A percentile compares a stretch with the other conserved stretches of the same genome.
Evolutionary conservation across 768 basidiomycete species (phyloP).

Genomic region (Rhizopogon vinicolor): DNA sequence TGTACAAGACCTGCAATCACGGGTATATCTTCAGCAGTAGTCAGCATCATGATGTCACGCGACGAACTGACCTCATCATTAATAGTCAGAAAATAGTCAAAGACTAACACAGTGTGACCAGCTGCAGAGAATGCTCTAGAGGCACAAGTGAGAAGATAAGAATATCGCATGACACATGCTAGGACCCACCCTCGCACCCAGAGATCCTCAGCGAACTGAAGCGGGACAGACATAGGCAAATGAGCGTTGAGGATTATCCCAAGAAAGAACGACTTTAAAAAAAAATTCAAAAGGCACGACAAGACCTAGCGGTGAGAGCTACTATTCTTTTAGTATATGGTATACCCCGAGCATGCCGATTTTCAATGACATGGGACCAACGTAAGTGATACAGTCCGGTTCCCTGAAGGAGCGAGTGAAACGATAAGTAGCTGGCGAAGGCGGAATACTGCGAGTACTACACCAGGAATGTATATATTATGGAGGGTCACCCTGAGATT

Average conservation of each 20-base stretch:
- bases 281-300: background rate
- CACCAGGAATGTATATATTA: background rate
- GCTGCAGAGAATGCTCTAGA: slow-evolving; percentile 9
- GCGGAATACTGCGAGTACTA: no score
- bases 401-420: background rate
- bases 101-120: slow-evolving; percentile 18
- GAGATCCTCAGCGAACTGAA: background rate
- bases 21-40: slow-evolving; percentile 8
- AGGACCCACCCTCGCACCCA: background rate
- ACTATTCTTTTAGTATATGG: no score
- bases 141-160: background rate
- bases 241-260: background rate
- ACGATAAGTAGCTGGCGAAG: background rate
- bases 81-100: slow-evolving; percentile 23
- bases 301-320: no score
- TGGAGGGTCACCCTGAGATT: no score
- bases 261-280: background rate
- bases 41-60: slow-evolving; percentile 5
- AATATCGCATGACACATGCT: background rate
- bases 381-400: background rate
- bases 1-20: slow-evolving; percentile 2
- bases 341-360: no score
- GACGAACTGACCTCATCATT: slow-evolving; percentile 16
- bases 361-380: background rate
- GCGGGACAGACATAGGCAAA: background rate